Evolutionary conservation across 176 grass and related monocot genomes (phyloP), one percentile per base, ranked within the genome.

Genomic region (Carex parvula): DNA sequence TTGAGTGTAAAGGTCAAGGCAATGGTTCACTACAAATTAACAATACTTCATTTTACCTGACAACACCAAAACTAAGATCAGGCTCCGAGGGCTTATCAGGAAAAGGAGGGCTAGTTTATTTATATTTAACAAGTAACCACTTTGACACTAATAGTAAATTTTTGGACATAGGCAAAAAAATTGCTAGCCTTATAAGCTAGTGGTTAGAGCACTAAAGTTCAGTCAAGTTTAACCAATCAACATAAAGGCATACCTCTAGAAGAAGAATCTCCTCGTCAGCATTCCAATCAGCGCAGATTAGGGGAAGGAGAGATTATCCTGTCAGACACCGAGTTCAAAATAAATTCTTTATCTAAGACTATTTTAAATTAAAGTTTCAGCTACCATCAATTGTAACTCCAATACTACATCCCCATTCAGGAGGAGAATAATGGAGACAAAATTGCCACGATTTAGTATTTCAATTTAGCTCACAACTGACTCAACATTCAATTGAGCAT

Each of bases 231-330:
- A 54, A 76, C 15, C 20, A 54, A 76, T 76, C 71, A 76, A 76
- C 1, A 42, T 53, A 41, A n/a, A 15, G 46, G 41, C 64, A 12
- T 90, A 99, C 96, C 96, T 99, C 96, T 68, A 99, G 80, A 84
- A 99, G 93, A 65, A 99, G 90, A 85, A 99, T 99, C 89, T 99
- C 96, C 68, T 99, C 93, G 17, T 99, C 96, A 41, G 96, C 96
- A 88, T 99, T 99, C 96, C 96, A 99, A 85, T 99, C 96, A 56
- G 93, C 81, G 84, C 93, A 95, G 80, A 99, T 95, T 84, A 99
- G 88, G 12, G 85, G 96, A 70, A 99, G 69, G 96, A 93, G 37
- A 99, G 85, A 82, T 95, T 99, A 89, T 99, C 89, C 96, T 99
- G 93, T 90, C 82, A 79, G 76, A 87, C 29, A 89, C 82, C 7